Base-by-base conservation (phyloP, 148 eudicot genomes). In the Chenopodium quinoa region DNA sequence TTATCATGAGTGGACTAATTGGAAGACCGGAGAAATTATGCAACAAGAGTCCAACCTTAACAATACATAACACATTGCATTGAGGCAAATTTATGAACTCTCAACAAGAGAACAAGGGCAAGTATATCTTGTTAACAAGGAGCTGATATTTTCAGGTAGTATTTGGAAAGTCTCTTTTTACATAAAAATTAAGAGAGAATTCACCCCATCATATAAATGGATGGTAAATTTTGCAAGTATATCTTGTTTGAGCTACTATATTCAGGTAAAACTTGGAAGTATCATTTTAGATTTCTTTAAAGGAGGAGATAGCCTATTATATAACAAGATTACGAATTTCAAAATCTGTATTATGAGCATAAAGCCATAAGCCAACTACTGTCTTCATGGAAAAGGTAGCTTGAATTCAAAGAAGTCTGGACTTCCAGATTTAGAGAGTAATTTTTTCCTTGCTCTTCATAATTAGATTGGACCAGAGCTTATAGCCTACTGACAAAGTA, bases 61-160 rank as follows among this genome's bases (percentile, higher is more conserved):
- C 74, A 71, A 20, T 19, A 71, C 9, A n/a, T 72, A 40, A 46
- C 31, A 20, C 54, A 20, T 37, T 46, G 25, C 13, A 48, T 22
- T 6, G 19, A 13, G 9, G 66, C 29, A n/a, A 29, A 78, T 5
- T 67, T 37, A 50, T 29, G 16, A 17, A 12, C 48, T 50, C 20
- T 4, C 12, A 11, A 66, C 20, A 68, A 27, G 80, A n/a, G 1
- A n/a, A 75, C 65, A 44, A 48, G 73, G 75, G 73, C 32, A 66
- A 65, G 37, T 75, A 65, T 8, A 73, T 63, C 47, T 22, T 23
- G n/a, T n/a, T 58, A 46, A 20, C 16, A 34, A 80, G 78, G 69
- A 16, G 70, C 19, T 77, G 20, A 34, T 75, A n/a, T 23, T 23
- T 16, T 44, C 79, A 64, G 54, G 32, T 20, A 13, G 34, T 48